Base-by-base conservation (phyloP, 2,329 filamentous ascomycete genomes). In the Clathrospora elynae region DNA sequence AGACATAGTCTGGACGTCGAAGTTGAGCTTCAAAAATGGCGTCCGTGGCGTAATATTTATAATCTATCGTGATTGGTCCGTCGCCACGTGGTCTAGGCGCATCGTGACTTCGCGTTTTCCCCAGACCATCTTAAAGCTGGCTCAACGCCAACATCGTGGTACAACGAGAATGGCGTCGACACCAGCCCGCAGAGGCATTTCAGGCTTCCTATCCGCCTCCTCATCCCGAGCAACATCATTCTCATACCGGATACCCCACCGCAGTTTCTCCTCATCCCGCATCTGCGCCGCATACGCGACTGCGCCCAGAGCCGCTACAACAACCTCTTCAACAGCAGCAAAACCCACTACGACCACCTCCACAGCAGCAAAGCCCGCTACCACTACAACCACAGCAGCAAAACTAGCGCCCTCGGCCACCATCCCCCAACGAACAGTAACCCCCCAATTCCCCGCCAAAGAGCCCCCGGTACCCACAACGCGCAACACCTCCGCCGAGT, bases 401-500 rank as follows among this genome's bases (percentile, higher is more conserved):
- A 53, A 42, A 13, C 38, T 55, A 13, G 22, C 59, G 9, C 25
- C 55, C 10, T 22, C 42, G 10, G 43, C 49, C n/a, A 28, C 59
- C 22, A 37, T 49, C 19, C 16, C 62, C 14, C 53, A 53, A 36
- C 58, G 66, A 13, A 68, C 66, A 16, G 57, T 66, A 10, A 26
- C 22, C 12, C 58, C 67, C 20, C 41, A 50, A 17, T 59, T 61
- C 45, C 50, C 58, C 35, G 57, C 64, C 37, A 59, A 57, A 57
- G 65, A 68, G 33, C 58, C 68, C 6, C 66, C 66, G 6, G 55
- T 66, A 3, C 62, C 67, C 13, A 70, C 69, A 7, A 33, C 52
- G 5, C 64, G 64, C 51, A 63, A 48, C 33, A 44, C 61, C 40
- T 48, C 64, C 14, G 53, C 61, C 41, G 61, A 67, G 3, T 42